phyloP scores from a whole-genome alignment of 2,329 filamentous ascomycete genomes.

The Penicillium sp. region DNA sequence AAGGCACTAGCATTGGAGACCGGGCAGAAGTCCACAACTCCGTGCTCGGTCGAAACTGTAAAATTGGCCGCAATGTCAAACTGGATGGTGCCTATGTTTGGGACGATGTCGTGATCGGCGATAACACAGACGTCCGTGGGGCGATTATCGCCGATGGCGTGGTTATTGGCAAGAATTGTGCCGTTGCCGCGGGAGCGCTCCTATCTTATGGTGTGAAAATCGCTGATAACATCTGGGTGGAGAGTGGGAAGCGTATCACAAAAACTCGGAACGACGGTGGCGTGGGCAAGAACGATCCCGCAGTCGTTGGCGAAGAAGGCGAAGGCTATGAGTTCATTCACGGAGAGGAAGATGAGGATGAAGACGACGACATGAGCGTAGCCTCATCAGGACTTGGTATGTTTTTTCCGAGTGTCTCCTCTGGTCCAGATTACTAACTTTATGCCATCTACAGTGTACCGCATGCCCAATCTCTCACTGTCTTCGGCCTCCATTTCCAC shows the following conservation, averaged over 20 bases:
- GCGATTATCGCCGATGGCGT: constrained; percentile 75
- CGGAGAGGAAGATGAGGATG: constrained; percentile 61
- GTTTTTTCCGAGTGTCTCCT: constrained; percentile 3
- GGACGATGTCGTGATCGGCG: constrained; percentile 76
- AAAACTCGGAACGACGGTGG: constrained; percentile 45
- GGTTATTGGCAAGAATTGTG: constrained; percentile 67
- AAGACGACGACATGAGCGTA: constrained; percentile 64
- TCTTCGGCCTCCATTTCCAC: constrained; percentile 62
- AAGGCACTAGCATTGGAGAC: constrained; percentile 71
- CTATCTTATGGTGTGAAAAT: constrained; percentile 77
- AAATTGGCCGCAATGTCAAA: constrained; percentile 78
- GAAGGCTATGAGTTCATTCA: constrained; percentile 64
- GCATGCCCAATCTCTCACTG: constrained; percentile 46
- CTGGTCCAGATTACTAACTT: constrained; percentile 10
- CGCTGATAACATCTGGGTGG: constrained; percentile 55
- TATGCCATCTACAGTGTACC: constrained; percentile 45
- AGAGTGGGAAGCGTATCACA: constrained; percentile 44
- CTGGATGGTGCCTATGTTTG: constrained; percentile 82
- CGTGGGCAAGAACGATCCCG: constrained; percentile 46
- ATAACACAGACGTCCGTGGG: constrained; percentile 66
- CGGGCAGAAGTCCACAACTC: constrained; percentile 69
- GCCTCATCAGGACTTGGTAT: constrained; percentile 43
- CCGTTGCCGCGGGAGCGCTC: constrained; percentile 68
- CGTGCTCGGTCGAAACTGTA: constrained; percentile 79
- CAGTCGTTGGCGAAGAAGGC: constrained; percentile 58